Conservation (phyloP, 306 rosid species). For the Medicago lupulina region DNA sequence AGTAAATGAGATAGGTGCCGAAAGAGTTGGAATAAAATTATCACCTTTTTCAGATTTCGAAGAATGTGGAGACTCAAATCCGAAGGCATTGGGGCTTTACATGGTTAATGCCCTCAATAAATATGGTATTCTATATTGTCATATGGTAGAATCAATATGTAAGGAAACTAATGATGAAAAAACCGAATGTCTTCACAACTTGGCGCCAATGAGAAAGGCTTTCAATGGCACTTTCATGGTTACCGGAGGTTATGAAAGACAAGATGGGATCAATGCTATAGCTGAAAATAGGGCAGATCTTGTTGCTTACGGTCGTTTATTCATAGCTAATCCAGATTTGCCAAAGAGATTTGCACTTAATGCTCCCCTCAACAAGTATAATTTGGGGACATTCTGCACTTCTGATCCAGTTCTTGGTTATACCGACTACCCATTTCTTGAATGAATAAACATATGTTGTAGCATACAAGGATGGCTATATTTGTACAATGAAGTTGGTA, state of each 20-base stretch:
- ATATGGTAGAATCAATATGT: not conserved
- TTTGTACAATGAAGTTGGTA: no score
- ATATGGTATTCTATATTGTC: not conserved
- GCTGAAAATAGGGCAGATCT: not conserved
- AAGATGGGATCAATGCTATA: not conserved
- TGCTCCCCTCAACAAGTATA: not conserved
- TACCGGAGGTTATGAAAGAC: not conserved
- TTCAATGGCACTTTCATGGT: not conserved
- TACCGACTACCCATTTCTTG: conserved; percentile 45
- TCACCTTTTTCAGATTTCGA: not conserved
- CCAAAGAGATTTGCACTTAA: not conserved
- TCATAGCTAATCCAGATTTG: not conserved
- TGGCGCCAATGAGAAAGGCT: not conserved
- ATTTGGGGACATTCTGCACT: not conserved
- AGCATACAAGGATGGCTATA: not conserved
- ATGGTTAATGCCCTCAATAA: not conserved
- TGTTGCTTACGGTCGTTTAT: not conserved
- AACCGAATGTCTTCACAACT: not conserved
- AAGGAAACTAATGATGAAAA: not conserved
- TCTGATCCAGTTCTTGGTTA: not conserved
- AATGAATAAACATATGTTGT: conserved; percentile 24
- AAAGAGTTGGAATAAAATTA: not conserved
- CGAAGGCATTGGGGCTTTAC: not conserved
- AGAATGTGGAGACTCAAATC: not conserved
- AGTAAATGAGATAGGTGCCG: not conserved